These are phyloP conservation scores for Aspergillus calidoustus DNA, from an alignment of 2,329 filamentous ascomycete genomes.

Conservation along the genomic window DNA sequence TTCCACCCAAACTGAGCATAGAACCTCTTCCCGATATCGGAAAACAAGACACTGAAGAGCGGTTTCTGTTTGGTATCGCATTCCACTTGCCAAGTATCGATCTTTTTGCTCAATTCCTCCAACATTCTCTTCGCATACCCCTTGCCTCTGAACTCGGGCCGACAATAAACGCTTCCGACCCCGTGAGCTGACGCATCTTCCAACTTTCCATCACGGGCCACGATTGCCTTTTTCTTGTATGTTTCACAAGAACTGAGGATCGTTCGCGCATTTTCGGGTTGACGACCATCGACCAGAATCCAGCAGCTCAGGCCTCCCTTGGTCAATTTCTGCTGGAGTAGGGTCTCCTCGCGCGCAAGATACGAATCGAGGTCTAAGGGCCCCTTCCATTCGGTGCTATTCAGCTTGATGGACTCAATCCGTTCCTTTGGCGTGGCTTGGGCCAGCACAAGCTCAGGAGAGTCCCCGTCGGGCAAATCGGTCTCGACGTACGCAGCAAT, in stretches of 20 bases:
- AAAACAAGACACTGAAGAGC: constrained; percentile 80
- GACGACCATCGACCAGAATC: constrained; percentile 59
- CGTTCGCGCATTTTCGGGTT: constrained; percentile 44
- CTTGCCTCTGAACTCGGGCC: constrained; percentile 66
- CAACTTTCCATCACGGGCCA: constrained; percentile 56
- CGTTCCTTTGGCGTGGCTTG: constrained; percentile 61
- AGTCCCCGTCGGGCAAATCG: constrained; percentile 53
- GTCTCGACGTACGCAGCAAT: constrained; percentile 33
- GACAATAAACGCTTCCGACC: constrained; percentile 79
- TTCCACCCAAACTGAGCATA: constrained; percentile 81
- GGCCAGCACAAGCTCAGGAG: constrained; percentile 57
- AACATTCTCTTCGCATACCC: constrained; percentile 83
- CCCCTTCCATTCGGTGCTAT: constrained; percentile 63
- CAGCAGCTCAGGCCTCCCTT: constrained; percentile 62
- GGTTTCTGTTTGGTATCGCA: constrained; percentile 45
- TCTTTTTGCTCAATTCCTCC: constrained; percentile 61
- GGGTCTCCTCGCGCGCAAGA: constrained; percentile 59
- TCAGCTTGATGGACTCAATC: constrained; percentile 56
- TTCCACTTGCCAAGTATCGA: constrained; percentile 59
- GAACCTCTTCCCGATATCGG: constrained; percentile 82
- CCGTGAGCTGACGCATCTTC: constrained; percentile 68
- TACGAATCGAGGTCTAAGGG: constrained; percentile 60
- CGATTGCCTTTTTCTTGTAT: constrained; percentile 46
- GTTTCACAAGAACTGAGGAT: constrained; percentile 66
- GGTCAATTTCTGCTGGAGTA: constrained; percentile 57